Conservation (phyloP, 1,284 basidiomycete genomes). For the Leccinum angustisporum region DNA sequence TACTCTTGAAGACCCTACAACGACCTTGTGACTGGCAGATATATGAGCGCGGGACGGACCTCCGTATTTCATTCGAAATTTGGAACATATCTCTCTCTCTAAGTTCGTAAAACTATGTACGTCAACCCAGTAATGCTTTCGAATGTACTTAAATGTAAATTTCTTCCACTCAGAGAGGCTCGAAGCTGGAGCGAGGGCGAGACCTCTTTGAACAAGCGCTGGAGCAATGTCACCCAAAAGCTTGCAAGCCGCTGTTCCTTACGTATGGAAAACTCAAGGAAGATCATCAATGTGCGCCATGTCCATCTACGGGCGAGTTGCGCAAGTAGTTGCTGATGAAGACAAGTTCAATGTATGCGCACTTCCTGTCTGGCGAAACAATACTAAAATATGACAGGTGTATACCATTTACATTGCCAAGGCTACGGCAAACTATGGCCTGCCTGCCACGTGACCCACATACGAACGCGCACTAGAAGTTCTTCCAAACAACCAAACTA, state of each 20-base stretch:
- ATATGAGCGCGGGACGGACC: slow-evolving; percentile 95
- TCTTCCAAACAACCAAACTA: slow-evolving; percentile 90
- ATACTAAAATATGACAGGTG: slow-evolving; percentile 58
- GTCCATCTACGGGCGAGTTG: slow-evolving; percentile 93
- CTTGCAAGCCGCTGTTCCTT: slow-evolving; percentile 92
- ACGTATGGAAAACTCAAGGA: slow-evolving; percentile 97
- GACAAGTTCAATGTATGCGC: slow-evolving; percentile 91
- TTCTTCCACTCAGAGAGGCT: slow-evolving; percentile 63
- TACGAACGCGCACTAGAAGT: slow-evolving; percentile 96
- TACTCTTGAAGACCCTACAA: not conserved
- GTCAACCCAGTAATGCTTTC: slow-evolving; percentile 31
- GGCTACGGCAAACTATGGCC: slow-evolving; percentile 91
- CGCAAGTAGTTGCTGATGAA: slow-evolving; percentile 79
- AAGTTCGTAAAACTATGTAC: slow-evolving; percentile 87
- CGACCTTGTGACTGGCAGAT: slow-evolving; percentile 47
- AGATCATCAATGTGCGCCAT: slow-evolving; percentile 93
- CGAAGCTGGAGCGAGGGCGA: slow-evolving; percentile 91
- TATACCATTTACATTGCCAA: slow-evolving; percentile 98
- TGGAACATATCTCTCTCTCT: slow-evolving; percentile 89
- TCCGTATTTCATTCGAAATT: slow-evolving; percentile 97
- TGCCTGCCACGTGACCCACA: slow-evolving; percentile 94
- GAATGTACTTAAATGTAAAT: not conserved
- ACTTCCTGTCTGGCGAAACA: not conserved
- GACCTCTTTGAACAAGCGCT: slow-evolving; percentile 98
- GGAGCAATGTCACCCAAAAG: slow-evolving; percentile 93